Evolutionary conservation across 805 yeast species (phyloP), one percentile per base, ranked within the genome.

Genomic region (Schizosaccharomyces pombe): DNA sequence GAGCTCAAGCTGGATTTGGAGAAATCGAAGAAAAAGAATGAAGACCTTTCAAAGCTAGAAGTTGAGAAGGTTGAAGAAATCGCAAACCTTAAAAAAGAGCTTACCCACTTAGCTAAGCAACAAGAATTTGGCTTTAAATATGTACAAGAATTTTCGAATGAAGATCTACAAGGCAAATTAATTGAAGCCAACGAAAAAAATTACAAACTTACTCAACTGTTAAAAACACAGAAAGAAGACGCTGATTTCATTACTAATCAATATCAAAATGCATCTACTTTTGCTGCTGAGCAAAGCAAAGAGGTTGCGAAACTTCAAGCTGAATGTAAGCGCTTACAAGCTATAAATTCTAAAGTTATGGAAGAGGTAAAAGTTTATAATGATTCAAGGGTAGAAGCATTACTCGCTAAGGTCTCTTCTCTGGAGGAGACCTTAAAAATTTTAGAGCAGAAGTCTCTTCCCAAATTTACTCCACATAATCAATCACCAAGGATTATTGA

Each of bases 191-290:
- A 30, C 14, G 56, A 55, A 19, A 37, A 33, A 4, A 29, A 32
- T 4, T 43, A 24, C 9, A 47, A 40, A 4, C 39, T 57, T 47
- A 22, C n/a, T 8, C 40, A 55, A 9, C 58, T 56, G 54, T 31
- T 47, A 12, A 26, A 26, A 29, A 30, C 34, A 5, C 57, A 51
- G 1, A 28, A 56, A 5, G 31, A 52, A 31, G 58, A 57, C 28
- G 34, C 47, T 24, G 57, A 57, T 5, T 57, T 56, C 54, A 47
- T 56, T 26, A 47, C 58, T 3, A 55, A 56, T 16, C 58, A 57
- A 34, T 57, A 57, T 47, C 58, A 57, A 33, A 56, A 53, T 28
- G 58, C 58, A 5, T 57, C 58, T 2, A 29, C 52, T 3, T 33
- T 52, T 22, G 58, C 58, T 28, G 51, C 34, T 29, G 58, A 57